Base-by-base conservation (phyloP, 805 yeast genomes). In the Wickerhamomyces bisporus region DNA sequence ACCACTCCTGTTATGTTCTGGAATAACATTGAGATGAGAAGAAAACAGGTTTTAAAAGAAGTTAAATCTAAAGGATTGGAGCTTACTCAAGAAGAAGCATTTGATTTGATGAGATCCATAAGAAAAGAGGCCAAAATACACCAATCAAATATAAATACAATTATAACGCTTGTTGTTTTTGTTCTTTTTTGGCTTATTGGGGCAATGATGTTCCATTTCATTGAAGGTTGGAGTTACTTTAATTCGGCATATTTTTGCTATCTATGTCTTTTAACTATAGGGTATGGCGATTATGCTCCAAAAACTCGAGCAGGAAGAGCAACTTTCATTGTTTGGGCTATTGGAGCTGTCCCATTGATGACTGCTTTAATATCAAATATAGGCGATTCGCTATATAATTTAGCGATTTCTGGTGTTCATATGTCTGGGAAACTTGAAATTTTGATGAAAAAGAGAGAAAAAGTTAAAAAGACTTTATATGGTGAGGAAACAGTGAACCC, bases 271-370 rank as follows among this genome's bases (percentile, higher is more conserved):
- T 61, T 86, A 6, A 85, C 96, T 0, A 82, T 88, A 39, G 96
- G 96, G 1, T 86, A 84, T 58, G 96, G 96, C 23, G 88, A 81
- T 52, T 78, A 66, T 48, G 66, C 77, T 1, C 95, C 95, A 1
- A 40, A 35, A 2, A 60, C 79, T 0, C 61, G 79, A 1, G 80
- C 83, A 6, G 94, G 95, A 1, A 62, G 82, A 30, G 73, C 81
- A 1, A 76, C 86, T 47, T 87, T 87, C 50, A 77, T 85, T 7
- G 60, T 77, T 9, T 88, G 96, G 96, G 82, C 88, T 0, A 55
- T 88, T 16, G 65, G 78, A 6, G 95, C 96, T 0, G 81, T 88
- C 17, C 96, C 96, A 2, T 65, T 86, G 36, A 86, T 87, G 94
- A 84, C 95, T 3, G 79, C 81, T 14, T 66, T 86, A 39, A 76